These are phyloP conservation scores for Botrytis pseudocinerea DNA, from an alignment of 2,329 filamentous ascomycete species.

Conservation along the genomic window DNA sequence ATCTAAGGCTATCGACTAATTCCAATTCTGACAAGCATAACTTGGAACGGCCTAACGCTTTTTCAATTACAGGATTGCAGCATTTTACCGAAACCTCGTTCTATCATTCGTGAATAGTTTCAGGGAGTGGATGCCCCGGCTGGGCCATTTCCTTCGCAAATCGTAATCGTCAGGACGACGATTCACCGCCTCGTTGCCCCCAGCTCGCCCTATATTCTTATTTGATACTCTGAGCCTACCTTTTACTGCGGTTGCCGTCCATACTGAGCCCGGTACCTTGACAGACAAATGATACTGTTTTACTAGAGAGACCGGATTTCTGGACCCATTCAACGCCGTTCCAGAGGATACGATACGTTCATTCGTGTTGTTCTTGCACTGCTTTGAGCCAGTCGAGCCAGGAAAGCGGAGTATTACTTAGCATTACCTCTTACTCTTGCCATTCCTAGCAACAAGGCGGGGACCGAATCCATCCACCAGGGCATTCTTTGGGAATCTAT, in stretches of 20 bases:
- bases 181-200: conserved; percentile 21
- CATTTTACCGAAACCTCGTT: conserved; percentile 9
- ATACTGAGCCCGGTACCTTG: conserved; percentile 9
- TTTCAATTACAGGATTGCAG: neutral
- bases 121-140: conserved; percentile 16
- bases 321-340: neutral
- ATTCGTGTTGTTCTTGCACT: conserved; percentile 9
- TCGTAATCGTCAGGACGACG: conserved; percentile 23
- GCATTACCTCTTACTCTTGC: neutral
- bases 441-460: conserved; percentile 12
- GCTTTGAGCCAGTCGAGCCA: neutral
- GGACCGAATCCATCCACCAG: conserved; percentile 18
- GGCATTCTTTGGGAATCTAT: conserved; percentile 17
- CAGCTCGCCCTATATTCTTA: conserved; percentile 14
- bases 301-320: conserved; percentile 9
- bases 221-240: neutral
- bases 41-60: conserved; percentile 16
- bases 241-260: conserved; percentile 9
- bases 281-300: conserved; percentile 1
- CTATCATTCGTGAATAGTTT: conserved; percentile 18
- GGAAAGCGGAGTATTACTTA: conserved; percentile 19
- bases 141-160: conserved; percentile 12
- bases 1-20: conserved; percentile 16
- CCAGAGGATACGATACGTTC: conserved; percentile 14
- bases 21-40: neutral